These are phyloP conservation scores for Aegilops sharonensis DNA, from an alignment of 176 grass and related monocot genomes.

Conservation along the genomic window DNA sequence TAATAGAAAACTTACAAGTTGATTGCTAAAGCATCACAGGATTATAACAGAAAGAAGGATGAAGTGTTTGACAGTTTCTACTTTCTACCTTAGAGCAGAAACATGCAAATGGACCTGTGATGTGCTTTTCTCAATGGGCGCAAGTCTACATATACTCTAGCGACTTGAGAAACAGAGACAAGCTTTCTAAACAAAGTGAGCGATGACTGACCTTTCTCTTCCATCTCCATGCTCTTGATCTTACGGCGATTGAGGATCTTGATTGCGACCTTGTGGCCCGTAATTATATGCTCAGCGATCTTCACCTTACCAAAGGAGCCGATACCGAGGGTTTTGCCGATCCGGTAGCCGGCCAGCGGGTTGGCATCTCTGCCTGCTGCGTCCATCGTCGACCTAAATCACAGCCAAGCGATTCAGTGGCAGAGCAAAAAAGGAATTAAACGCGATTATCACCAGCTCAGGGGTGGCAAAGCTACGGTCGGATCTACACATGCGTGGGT, in stretches of 20 bases:
- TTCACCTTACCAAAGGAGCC: constrained; percentile 88
- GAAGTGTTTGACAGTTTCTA: too few species aligned
- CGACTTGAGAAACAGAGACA: background rate
- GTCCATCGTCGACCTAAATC: constrained; percentile 55
- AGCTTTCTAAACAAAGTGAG: background rate
- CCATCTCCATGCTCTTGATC: constrained; percentile 83
- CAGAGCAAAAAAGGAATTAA: background rate
- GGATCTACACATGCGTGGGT: background rate
- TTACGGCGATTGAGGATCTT: constrained; percentile 87
- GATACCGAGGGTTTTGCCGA: constrained; percentile 86
- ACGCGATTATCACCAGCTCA: background rate
- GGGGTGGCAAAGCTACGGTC: background rate
- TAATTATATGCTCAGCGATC: constrained; percentile 78
- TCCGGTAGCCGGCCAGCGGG: constrained; percentile 56
- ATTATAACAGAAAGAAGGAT: background rate
- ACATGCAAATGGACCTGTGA: background rate
- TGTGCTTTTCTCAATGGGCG: background rate
- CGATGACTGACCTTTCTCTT: constrained; percentile 72
- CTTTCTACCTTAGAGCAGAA: background rate
- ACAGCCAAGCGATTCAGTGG: background rate
- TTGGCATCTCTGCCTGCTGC: constrained; percentile 48
- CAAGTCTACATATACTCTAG: background rate
- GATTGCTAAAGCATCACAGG: background rate
- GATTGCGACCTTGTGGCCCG: constrained; percentile 78
- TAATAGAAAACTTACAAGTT: background rate